Evolutionary conservation across 1,139 yeast species (phyloP), one percentile per base, ranked within the genome.

Genomic region (Sporopachydermia cereana): DNA sequence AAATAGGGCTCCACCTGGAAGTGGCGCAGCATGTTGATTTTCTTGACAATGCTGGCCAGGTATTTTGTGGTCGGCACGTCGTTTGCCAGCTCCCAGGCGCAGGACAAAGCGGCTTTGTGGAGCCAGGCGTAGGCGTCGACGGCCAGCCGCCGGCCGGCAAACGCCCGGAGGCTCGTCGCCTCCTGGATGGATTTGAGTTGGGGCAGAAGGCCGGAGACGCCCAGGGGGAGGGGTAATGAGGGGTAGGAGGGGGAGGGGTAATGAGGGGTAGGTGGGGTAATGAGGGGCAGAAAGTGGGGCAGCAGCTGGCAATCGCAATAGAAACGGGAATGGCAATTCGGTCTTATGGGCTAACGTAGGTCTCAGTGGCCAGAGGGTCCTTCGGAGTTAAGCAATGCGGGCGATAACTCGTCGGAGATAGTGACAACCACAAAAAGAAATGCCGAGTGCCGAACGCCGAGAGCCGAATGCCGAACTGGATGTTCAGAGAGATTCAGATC

Each of bases 91-190:
- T 91, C 96, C 60, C 76, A 77, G 0, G 97, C 84, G 63, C 98
- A 89, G 14, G 86, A 69, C 43, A 82, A 73, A 2, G 85, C 77
- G 2, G 94, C 89, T 50, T 86, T 76, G 62, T 93, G 98, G 9
- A 93, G 72, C 99, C 99, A 93, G 1, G 96, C 91, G 58, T 88
- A 93, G 0, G 95, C 91, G 58, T 93, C 99, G 21, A 93, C 80
- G 0, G 96, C 99, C 42, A 93, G 66, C 0, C 86, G 79, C 56
- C 79, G 72, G 1, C 96, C 96, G 16, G 76, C 63, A 59, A 78
- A 85, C 41, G 74, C 64, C 46, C 73, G 72, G 31, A 89, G 63
- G 1, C 80, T 63, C 2, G 75, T 70, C 0, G 74, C 69, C 44
- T 72, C 72, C 55, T 84, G 94, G 41, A 84, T 80, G 42, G 83